Evolutionary conservation across 305 asterid genomes (phyloP).

Genomic region (Fraxinus velutina): DNA sequence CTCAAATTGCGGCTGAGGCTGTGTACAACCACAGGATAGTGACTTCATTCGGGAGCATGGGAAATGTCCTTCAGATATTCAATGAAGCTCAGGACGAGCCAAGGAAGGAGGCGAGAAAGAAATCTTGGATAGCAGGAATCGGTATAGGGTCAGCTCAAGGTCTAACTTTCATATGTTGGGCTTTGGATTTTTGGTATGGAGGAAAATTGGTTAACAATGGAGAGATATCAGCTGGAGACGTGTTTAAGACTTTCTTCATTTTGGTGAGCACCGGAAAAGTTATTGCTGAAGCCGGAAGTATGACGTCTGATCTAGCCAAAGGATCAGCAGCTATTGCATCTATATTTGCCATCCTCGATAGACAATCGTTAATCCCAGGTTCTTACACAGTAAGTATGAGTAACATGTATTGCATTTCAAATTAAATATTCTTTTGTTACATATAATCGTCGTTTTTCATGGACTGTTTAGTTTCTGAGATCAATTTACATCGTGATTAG

Average conservation of each 20-base stretch:
- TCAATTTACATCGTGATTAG: slow-evolving; percentile 23
- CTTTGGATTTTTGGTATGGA: slow-evolving; percentile 84
- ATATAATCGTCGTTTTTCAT: not conserved
- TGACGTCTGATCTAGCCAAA: slow-evolving; percentile 83
- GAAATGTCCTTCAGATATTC: slow-evolving; percentile 59
- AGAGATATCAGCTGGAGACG: slow-evolving; percentile 74
- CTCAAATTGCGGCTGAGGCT: slow-evolving; percentile 77
- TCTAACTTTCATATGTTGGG: slow-evolving; percentile 77
- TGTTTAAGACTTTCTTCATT: slow-evolving; percentile 72
- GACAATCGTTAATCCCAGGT: slow-evolving; percentile 52
- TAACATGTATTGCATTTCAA: not conserved
- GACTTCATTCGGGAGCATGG: slow-evolving; percentile 60
- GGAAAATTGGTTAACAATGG: slow-evolving; percentile 65
- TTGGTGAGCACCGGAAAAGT: slow-evolving; percentile 80
- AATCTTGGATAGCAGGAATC: slow-evolving; percentile 71
- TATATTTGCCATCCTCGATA: slow-evolving; percentile 63
- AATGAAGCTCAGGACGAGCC: slow-evolving; percentile 77
- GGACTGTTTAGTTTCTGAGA: not conserved
- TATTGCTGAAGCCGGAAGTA: slow-evolving; percentile 90
- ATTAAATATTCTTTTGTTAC: not conserved
- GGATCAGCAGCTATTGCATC: slow-evolving; percentile 76
- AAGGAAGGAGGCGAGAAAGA: slow-evolving; percentile 71
- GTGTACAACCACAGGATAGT: slow-evolving; percentile 70
- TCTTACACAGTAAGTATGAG: slow-evolving; percentile 38
- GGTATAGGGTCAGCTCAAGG: slow-evolving; percentile 92